Evolutionary conservation across 2,329 filamentous ascomycete species (phyloP).

Genomic region (Clarireedia hainanense): DNA sequence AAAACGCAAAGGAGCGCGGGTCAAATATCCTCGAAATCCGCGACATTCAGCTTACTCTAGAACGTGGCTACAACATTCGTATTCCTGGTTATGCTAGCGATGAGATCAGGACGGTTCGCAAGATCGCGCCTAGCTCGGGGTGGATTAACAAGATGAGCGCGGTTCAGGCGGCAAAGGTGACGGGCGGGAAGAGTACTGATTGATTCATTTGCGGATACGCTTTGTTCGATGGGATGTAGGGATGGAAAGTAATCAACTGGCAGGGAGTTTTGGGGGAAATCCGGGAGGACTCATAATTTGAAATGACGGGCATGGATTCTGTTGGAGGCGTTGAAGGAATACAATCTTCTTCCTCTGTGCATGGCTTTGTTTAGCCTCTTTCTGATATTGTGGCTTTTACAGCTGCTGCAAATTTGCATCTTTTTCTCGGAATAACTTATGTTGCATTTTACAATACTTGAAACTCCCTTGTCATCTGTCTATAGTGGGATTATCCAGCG

Average conservation of each 20-base stretch:
- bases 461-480: neutral
- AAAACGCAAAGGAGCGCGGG: slow-evolving; percentile 85
- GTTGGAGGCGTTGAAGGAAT: no score
- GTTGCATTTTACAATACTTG: no score
- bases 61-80: slow-evolving; percentile 81
- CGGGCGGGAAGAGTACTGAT: slow-evolving; percentile 35
- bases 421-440: no score
- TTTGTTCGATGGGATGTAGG: neutral
- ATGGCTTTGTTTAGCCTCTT: no score
- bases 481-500: neutral
- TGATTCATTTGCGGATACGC: slow-evolving; percentile 7
- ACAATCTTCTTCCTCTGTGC: no score
- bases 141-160: slow-evolving; percentile 98
- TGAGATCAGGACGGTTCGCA: slow-evolving; percentile 87
- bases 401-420: no score
- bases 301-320: no score
- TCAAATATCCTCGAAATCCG: slow-evolving; percentile 85
- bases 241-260: neutral
- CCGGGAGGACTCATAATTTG: neutral
- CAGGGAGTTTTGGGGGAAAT: neutral
- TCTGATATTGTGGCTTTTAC: no score
- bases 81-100: slow-evolving; percentile 93
- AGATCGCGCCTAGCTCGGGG: slow-evolving; percentile 76
- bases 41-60: slow-evolving; percentile 74
- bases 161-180: slow-evolving; percentile 86